A percentile compares a stretch with the other conserved stretches of the same genome.
Conservation (phyloP, 192 early-diverging fungal species). For the Backusella liffmaniae region DNA sequence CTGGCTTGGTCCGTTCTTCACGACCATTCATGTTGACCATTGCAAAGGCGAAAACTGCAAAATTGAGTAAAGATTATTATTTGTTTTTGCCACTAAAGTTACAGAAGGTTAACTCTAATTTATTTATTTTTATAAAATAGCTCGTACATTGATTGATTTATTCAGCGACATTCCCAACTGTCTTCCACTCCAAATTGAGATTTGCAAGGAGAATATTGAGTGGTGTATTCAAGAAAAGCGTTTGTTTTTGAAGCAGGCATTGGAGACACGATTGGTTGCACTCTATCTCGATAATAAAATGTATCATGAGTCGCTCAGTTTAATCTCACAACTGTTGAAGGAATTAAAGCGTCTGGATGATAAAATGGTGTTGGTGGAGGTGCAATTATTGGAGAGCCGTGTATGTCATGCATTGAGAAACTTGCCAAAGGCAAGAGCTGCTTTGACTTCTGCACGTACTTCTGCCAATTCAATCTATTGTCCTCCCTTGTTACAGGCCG, state of each 20-base stretch:
- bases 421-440: conserved; percentile 92
- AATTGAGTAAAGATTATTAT: conserved; percentile 64
- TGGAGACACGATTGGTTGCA: conserved; percentile 91
- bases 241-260: conserved; percentile 90
- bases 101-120: too few relatives aligned
- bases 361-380: conserved; percentile 97
- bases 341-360: conserved; percentile 99
- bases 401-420: conserved; percentile 92
- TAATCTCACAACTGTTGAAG: conserved; percentile 84
- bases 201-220: conserved; percentile 93
- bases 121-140: conserved; percentile 28
- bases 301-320: conserved; percentile 86
- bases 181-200: conserved; percentile 84
- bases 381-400: conserved; percentile 93
- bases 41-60: conserved; percentile 96
- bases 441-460: conserved; percentile 93
- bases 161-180: conserved; percentile 88
- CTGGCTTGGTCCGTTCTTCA: conserved; percentile 78
- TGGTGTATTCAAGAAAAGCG: conserved; percentile 93
- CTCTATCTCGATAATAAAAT: conserved; percentile 92
- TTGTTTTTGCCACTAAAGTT: neutral
- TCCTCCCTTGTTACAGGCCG: conserved; percentile 94
- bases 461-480: conserved; percentile 98
- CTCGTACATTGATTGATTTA: conserved; percentile 81
- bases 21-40: conserved; percentile 77